Evolutionary conservation across 768 basidiomycete genomes (phyloP), one percentile per base, ranked within the genome.

Genomic region (Aureoboletus auriporus): DNA sequence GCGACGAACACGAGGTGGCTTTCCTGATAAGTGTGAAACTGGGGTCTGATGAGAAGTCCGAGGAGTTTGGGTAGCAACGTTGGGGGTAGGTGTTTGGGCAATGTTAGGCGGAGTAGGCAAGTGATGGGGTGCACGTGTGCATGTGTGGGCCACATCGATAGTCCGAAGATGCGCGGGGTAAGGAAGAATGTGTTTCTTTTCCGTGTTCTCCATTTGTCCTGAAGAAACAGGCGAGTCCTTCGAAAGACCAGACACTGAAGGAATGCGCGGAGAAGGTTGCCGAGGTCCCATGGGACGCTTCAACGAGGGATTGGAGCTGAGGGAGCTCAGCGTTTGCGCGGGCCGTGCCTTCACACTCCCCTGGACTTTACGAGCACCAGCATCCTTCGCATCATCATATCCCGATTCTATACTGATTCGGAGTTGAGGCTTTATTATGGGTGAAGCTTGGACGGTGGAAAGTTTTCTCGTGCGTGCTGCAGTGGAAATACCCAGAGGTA

Each of bases 371-470:
- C 42, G 27, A 29, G 39, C 9, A 16, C 23, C 5, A 7, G 16
- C 6, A 46, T 37, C 35, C 12, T 39, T 50, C 37, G 27, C 34
- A 10, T 14, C 42, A 2, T 38, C 39, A 0, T 23, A 39, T 28
- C 50, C 52, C 23, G 34, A 46, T 6, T 53, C 61, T 7, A 20
- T 31, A 37, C 20, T 20, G 17, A 63, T 53, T 28, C 50, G 56
- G 8, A 33, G 50, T 20, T 30, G 39, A 23, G 52, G 14, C 31
- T 50, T 57, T 8, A 62, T 52, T 6, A 62, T 20, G 8, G 64
- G 66, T 12, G 66, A 66, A 27, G 51, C 64, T 34, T 66, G 64
- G 17, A 66, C 64, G 4, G 57, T 68, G 0, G 64, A 66, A 29
- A 68, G 35, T 38, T 61, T 58, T 54, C 66, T 57, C 10, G 54